Evolutionary conservation across 306 rosid genomes (phyloP).

Genomic region (Gastrolobium villosum): DNA sequence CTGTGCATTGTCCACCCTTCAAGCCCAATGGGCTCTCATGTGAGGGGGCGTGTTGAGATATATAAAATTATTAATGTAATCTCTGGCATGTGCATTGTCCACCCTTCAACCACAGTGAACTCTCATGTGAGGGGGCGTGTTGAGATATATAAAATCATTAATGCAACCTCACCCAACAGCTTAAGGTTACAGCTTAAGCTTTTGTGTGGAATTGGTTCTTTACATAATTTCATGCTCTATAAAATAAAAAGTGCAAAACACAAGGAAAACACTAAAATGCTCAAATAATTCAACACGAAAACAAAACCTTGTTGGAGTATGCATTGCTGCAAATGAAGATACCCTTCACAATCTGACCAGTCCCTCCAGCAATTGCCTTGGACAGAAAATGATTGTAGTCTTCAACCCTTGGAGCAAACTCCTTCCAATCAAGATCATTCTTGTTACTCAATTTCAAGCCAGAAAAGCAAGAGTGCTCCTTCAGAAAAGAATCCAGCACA

Average conservation of each 20-base stretch:
- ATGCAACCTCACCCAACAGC: too few species aligned
- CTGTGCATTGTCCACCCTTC: too few species aligned
- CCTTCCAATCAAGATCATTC: constrained; percentile 84
- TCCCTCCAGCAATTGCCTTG: constrained; percentile 87
- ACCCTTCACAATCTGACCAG: constrained; percentile 94
- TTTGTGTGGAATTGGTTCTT: too few species aligned
- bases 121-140: too few species aligned
- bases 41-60: too few species aligned
- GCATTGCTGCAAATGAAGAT: constrained; percentile 92
- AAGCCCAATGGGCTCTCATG: too few species aligned
- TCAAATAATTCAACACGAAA: constrained; percentile 3
- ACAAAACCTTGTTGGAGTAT: constrained; percentile 84
- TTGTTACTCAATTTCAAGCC: constrained; percentile 53
- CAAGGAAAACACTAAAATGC: background rate
- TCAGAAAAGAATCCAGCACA: constrained; percentile 72
- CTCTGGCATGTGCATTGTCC: too few species aligned
- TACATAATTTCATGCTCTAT: constrained; percentile 8
- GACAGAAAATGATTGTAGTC: constrained; percentile 83
- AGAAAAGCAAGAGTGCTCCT: constrained; percentile 78
- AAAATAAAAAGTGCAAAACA: constrained; percentile 33
- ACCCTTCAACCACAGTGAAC: too few species aligned
- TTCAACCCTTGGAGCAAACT: constrained; percentile 91
- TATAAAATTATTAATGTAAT: too few species aligned
- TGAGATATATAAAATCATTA: too few species aligned
- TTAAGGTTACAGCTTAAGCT: too few species aligned